Conservation (phyloP, 1,284 basidiomycete genomes). For the Naganishia sp. region DNA sequence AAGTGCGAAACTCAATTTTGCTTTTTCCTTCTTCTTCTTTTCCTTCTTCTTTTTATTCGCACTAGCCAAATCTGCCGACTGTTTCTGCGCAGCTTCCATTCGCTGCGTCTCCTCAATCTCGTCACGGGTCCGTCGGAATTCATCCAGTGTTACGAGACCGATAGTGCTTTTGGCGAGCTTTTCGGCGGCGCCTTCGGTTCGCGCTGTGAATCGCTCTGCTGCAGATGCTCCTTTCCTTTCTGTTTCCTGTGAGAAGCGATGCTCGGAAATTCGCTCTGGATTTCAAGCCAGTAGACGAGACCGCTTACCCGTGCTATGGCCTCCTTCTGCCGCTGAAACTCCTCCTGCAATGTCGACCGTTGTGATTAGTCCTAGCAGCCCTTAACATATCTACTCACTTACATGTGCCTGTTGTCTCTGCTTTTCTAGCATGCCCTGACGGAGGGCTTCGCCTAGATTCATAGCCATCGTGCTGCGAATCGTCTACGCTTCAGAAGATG, state of each 20-base stretch:
- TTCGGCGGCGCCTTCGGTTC: constrained; percentile 94
- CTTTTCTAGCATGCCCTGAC: constrained; percentile 34
- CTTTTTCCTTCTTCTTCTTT: constrained; percentile 85
- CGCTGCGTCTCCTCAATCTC: constrained; percentile 91
- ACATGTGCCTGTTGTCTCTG: constrained; percentile 30
- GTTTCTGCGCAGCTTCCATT: constrained; percentile 71
- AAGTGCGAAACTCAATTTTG: constrained; percentile 84
- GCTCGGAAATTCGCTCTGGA: background rate
- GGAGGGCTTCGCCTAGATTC: constrained; percentile 32
- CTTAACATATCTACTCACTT: background rate
- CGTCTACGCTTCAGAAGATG: too few species aligned
- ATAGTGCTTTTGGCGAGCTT: constrained; percentile 88
- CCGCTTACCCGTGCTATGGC: constrained; percentile 27
- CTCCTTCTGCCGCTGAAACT: constrained; percentile 32
- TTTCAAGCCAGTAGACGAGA: background rate
- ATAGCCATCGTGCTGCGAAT: constrained; percentile 20
- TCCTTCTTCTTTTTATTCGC: constrained; percentile 43
- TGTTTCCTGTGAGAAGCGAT: constrained; percentile 21
- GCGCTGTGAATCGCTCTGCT: constrained; percentile 81
- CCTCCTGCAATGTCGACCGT: constrained; percentile 8
- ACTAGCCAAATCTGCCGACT: constrained; percentile 31
- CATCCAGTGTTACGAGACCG: constrained; percentile 87
- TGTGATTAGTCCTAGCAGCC: too few species aligned
- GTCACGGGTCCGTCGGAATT: constrained; percentile 84
- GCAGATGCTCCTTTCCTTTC: constrained; percentile 28